Evolutionary conservation across 2,329 filamentous ascomycete species (phyloP).

Genomic region (Arthrobotrys entomopaga): DNA sequence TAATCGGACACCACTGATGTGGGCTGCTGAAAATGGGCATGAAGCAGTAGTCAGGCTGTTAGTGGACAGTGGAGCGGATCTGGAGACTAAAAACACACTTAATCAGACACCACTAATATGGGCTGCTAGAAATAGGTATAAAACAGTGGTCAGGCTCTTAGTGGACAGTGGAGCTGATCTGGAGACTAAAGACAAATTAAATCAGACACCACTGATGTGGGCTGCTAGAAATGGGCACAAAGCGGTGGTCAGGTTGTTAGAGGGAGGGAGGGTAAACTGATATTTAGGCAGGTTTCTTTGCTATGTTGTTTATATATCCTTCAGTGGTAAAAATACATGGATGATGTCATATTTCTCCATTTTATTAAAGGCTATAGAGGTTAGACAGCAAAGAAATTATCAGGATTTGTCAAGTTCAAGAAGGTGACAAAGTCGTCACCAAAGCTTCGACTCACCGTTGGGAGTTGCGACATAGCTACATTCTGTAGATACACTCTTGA

Average conservation of each 20-base stretch:
- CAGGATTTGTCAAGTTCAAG: background rate
- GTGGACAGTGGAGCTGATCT: conserved; percentile 8
- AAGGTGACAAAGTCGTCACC: conserved; percentile 1
- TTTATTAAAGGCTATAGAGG: background rate
- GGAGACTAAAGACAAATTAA: background rate
- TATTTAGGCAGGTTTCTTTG: background rate
- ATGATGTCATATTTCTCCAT: background rate
- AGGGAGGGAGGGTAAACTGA: conserved; percentile 2
- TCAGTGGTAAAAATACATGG: background rate
- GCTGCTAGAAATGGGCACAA: conserved; percentile 44
- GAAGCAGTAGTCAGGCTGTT: conserved; percentile 9
- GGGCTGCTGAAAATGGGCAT: conserved; percentile 1
- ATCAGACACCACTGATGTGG: conserved; percentile 40
- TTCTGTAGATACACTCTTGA: conserved; percentile 1
- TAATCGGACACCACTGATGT: conserved; percentile 16
- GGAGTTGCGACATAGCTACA: background rate
- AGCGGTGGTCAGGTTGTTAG: conserved; percentile 16
- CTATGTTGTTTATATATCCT: background rate
- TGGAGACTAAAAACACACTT: conserved; percentile 8
- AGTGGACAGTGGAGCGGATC: background rate
- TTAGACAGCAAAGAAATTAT: background rate
- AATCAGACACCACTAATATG: conserved; percentile 15
- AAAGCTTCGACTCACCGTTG: background rate
- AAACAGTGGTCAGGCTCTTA: conserved; percentile 6
- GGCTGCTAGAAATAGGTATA: background rate